Conservation (phyloP, 306 rosid genomes). For the Trifolium fragiferum region DNA sequence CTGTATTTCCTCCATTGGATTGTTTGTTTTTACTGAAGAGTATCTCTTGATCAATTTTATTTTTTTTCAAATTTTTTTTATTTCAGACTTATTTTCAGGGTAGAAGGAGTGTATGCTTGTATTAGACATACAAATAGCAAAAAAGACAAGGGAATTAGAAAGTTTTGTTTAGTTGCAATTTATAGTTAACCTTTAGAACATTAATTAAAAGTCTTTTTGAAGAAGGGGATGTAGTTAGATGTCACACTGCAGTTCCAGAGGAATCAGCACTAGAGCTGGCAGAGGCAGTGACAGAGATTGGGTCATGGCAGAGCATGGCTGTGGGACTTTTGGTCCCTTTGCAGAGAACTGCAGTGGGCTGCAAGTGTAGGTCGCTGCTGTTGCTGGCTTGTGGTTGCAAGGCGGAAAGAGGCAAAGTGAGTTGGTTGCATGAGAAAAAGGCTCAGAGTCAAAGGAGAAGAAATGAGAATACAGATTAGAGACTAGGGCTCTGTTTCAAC, state of each 20-base stretch:
- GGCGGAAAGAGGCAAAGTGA: not conserved
- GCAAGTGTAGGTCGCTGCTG: not conserved
- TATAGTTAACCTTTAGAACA: not conserved
- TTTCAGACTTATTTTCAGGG: slow-evolving; percentile 22
- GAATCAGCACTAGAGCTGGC: not conserved
- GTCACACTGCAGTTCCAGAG: not conserved
- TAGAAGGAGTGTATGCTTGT: not conserved
- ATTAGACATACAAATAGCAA: not conserved
- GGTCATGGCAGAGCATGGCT: not conserved
- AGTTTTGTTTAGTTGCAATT: not conserved
- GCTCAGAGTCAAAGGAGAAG: not conserved
- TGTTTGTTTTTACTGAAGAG: slow-evolving; percentile 21
- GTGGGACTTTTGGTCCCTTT: not conserved
- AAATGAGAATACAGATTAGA: too few species aligned
- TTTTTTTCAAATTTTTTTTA: too few species aligned
- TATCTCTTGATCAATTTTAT: not conserved
- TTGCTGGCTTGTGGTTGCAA: not conserved
- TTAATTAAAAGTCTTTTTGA: slow-evolving; percentile 1
- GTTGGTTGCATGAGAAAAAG: not conserved
- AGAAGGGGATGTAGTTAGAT: slow-evolving; percentile 1
- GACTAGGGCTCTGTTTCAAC: too few species aligned
- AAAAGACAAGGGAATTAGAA: not conserved
- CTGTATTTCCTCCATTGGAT: slow-evolving; percentile 1
- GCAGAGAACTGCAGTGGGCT: not conserved
- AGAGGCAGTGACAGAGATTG: not conserved